Percentiles rank a stretch among this genome's conserved stretches.
These are phyloP conservation scores for Vachellia pachyceras DNA, from an alignment of 306 rosid species.

Conservation along the genomic window DNA sequence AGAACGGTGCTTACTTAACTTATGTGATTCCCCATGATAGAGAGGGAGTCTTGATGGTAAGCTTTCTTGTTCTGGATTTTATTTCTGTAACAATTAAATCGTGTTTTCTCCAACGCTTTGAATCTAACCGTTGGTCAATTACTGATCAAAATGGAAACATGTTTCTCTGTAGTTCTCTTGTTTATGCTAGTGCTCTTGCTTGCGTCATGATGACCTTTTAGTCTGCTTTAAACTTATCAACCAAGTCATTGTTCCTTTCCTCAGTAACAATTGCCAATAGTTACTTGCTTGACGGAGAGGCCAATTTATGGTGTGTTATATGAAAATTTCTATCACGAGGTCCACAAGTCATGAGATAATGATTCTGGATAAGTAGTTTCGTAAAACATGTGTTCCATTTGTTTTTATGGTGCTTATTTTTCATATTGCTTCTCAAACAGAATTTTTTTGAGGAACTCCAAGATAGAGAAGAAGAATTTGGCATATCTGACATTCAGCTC, in stretches of 20 bases:
- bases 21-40: conserved; percentile 82
- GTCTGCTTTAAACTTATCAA: conserved; percentile 10
- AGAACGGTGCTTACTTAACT: conserved; percentile 62
- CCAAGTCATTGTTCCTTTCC: background rate
- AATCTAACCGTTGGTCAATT: conserved; percentile 15
- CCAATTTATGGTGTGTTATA: conserved; percentile 11
- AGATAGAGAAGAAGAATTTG: conserved; percentile 67
- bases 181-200: conserved; percentile 6
- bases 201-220: background rate
- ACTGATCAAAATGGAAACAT: conserved; percentile 15
- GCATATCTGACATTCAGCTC: conserved; percentile 81
- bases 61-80: conserved; percentile 33
- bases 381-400: background rate
- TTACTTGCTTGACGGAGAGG: background rate
- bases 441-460: conserved; percentile 74
- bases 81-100: conserved; percentile 24
- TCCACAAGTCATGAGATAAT: conserved; percentile 6
- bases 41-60: conserved; percentile 64
- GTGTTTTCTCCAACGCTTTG: conserved; percentile 13
- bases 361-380: background rate
- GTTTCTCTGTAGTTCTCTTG: background rate
- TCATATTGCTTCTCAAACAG: conserved; percentile 50
- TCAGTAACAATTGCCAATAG: background rate
- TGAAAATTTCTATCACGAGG: background rate
- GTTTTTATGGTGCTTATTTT: conserved; percentile 10